A percentile compares a stretch with the other conserved stretches of the same genome.
phyloP scores from a whole-genome alignment of 805 yeast genomes.

The Hyphopichia homilentoma region DNA sequence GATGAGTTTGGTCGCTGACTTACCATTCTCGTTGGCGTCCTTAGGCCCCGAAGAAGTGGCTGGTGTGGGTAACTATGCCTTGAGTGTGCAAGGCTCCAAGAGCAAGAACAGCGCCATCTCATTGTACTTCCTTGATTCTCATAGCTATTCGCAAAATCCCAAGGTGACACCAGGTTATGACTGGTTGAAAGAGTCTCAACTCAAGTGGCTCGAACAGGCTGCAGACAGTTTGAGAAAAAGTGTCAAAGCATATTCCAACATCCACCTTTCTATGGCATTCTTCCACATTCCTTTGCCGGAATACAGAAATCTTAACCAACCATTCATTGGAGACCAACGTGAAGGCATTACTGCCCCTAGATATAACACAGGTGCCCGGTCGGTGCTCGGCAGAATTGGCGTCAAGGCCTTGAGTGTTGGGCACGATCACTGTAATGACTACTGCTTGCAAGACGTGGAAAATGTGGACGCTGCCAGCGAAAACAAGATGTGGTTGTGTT shows the following conservation, averaged over 20 bases:
- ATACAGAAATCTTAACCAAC: conserved; percentile 47
- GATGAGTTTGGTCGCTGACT: conserved; percentile 48
- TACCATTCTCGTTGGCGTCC: conserved; percentile 68
- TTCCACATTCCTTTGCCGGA: conserved; percentile 95
- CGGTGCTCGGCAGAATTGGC: conserved; percentile 57
- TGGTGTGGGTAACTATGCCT: conserved; percentile 81
- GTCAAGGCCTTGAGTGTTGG: conserved; percentile 80
- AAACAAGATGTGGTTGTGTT: conserved; percentile 73
- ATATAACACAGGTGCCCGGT: conserved; percentile 64
- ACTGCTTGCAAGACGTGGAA: conserved; percentile 59
- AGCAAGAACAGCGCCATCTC: conserved; percentile 44
- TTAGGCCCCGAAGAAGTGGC: conserved; percentile 64
- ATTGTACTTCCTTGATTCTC: conserved; percentile 81
- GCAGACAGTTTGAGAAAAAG: conserved; percentile 20
- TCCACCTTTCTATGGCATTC: conserved; percentile 76
- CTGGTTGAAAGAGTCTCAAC: conserved; percentile 71
- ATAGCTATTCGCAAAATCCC: conserved; percentile 66
- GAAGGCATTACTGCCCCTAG: conserved; percentile 82
- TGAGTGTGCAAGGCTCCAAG: conserved; percentile 45
- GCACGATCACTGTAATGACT: conserved; percentile 95
- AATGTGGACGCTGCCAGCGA: conserved; percentile 20
- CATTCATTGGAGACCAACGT: conserved; percentile 56
- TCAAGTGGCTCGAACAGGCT: conserved; percentile 48
- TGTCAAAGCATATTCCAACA: conserved; percentile 31
- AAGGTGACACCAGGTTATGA: conserved; percentile 77